Evolutionary conservation across 2,329 filamentous ascomycete genomes (phyloP).

Genomic region (Aspergillus pseudotamarii): DNA sequence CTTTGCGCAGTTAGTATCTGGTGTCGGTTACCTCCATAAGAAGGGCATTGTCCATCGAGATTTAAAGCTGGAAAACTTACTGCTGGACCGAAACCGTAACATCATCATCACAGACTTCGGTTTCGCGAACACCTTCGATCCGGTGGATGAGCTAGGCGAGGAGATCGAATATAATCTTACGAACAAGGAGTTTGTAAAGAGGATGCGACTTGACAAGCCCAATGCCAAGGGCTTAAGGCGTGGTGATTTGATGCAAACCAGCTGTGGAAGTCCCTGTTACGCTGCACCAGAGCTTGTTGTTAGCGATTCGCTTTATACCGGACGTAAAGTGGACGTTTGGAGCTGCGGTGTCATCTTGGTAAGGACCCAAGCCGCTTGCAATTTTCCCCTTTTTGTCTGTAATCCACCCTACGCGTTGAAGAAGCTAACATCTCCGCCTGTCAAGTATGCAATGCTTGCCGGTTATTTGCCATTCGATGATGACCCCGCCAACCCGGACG

Average conservation of each 20-base stretch:
- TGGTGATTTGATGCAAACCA: constrained; percentile 98
- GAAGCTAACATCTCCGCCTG: constrained; percentile 4
- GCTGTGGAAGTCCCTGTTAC: constrained; percentile 97
- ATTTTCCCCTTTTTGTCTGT: background rate
- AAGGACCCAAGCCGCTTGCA: constrained; percentile 45
- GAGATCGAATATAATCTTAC: constrained; percentile 86
- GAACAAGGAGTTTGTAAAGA: constrained; percentile 86
- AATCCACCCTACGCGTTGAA: background rate
- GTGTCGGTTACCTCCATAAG: constrained; percentile 96
- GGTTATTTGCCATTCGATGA: constrained; percentile 98
- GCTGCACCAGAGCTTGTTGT: constrained; percentile 96
- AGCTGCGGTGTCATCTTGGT: constrained; percentile 98
- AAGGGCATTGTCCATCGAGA: constrained; percentile 98
- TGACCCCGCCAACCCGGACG: constrained; percentile 95
- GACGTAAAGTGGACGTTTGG: constrained; percentile 98
- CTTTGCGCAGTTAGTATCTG: constrained; percentile 94
- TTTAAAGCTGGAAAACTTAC: constrained; percentile 91
- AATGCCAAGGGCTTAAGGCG: constrained; percentile 75
- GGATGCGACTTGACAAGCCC: constrained; percentile 78
- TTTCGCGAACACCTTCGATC: constrained; percentile 96
- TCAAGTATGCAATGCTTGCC: constrained; percentile 97
- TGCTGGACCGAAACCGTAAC: constrained; percentile 94
- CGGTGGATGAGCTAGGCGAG: constrained; percentile 81
- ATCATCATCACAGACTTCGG: constrained; percentile 99
- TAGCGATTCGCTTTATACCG: constrained; percentile 95